Evolutionary conservation across 2,329 filamentous ascomycete genomes (phyloP).

Genomic region (Colletotrichum gloeosporioides): DNA sequence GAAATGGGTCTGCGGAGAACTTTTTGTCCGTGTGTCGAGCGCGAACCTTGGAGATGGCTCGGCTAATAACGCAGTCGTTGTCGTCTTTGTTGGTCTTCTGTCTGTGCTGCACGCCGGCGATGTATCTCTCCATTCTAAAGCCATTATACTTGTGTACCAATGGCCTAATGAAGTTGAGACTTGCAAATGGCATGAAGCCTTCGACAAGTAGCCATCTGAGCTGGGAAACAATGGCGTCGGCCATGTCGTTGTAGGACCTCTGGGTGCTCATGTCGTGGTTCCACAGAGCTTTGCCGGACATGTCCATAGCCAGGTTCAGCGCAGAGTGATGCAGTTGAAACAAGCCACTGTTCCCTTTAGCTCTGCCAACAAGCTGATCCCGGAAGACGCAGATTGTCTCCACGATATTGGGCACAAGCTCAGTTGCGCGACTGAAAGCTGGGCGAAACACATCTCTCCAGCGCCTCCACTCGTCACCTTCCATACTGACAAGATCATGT

Average conservation of each 20-base stretch:
- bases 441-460: constrained; percentile 6
- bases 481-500: constrained; percentile 7
- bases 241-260: neutral
- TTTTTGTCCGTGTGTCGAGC: neutral
- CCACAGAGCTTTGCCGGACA: constrained; percentile 2
- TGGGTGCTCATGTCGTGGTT: constrained; percentile 4
- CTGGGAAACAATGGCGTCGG: neutral
- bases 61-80: neutral
- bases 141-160: constrained; percentile 4
- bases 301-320: constrained; percentile 1
- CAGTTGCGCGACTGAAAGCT: neutral
- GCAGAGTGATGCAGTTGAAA: neutral
- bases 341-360: neutral
- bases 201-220: neutral
- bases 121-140: constrained; percentile 3
- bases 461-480: neutral
- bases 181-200: neutral
- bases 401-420: neutral
- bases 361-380: neutral
- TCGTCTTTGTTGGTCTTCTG: neutral
- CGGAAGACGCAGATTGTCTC: neutral
- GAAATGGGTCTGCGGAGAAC: neutral
- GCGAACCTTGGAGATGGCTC: neutral
- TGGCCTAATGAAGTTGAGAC: neutral
- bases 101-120: neutral